Evolutionary conservation across 495 filamentous ascomycete species (phyloP).

Genomic region (Penicillium cosmopolitanum): DNA sequence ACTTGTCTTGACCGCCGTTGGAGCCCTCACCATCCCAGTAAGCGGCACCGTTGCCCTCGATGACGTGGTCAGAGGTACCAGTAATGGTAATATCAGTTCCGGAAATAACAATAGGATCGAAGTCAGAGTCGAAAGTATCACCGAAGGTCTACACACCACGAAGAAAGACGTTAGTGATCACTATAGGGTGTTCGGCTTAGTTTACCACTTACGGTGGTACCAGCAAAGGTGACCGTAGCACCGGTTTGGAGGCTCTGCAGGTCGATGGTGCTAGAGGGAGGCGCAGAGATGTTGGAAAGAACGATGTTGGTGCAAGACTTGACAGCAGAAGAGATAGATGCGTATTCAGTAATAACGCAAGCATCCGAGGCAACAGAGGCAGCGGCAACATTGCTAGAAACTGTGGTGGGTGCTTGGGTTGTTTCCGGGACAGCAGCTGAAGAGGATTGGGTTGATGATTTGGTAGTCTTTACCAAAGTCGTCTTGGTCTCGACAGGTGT

Average conservation of each 20-base stretch:
- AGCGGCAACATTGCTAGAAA: conserved; percentile 10
- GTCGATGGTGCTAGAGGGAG: conserved; percentile 37
- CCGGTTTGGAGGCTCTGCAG: conserved; percentile 41
- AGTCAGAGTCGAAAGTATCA: conserved; percentile 35
- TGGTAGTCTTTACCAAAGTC: conserved; percentile 19
- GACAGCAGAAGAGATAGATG: conserved; percentile 46
- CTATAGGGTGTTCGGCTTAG: no score
- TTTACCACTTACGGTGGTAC: conserved; percentile 27
- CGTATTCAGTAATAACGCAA: conserved; percentile 49
- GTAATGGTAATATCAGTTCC: conserved; percentile 47
- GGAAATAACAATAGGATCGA: conserved; percentile 43
- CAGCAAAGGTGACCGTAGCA: conserved; percentile 46
- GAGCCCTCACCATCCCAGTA: conserved; percentile 56
- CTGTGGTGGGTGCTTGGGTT: conserved; percentile 14
- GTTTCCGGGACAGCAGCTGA: conserved; percentile 5
- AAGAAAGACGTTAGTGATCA: neutral
- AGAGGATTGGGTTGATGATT: conserved; percentile 8
- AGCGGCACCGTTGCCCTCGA: conserved; percentile 49
- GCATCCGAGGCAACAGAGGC: conserved; percentile 27
- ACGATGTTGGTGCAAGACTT: conserved; percentile 44
- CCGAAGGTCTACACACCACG: conserved; percentile 39
- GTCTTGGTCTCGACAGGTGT: conserved; percentile 16
- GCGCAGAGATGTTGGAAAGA: conserved; percentile 40
- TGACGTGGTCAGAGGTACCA: conserved; percentile 38
- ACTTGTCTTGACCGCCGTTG: conserved; percentile 49